Percentiles rank a stretch among this genome's conserved stretches.
phyloP scores from a whole-genome alignment of 2,329 filamentous ascomycete species.

The Westerdykella aurantiaca region DNA sequence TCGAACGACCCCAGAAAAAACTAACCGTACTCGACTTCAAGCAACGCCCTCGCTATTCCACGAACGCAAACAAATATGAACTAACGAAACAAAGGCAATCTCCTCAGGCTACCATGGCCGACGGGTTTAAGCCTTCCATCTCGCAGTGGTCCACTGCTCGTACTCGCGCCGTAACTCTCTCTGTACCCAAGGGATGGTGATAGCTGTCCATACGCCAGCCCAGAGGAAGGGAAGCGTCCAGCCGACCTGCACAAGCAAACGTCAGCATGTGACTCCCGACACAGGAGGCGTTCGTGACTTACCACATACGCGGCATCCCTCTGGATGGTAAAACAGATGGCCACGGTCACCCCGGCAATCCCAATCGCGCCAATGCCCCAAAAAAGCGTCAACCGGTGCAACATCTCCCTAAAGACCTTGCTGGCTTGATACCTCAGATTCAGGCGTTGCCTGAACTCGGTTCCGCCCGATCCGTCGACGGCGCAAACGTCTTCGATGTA shows the following conservation, averaged over 20 bases:
- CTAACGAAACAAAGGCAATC: no score
- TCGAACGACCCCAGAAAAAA: no score
- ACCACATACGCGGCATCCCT: conserved; percentile 46
- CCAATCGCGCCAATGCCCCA: conserved; percentile 46
- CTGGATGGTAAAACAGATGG: conserved; percentile 44
- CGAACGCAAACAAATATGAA: no score
- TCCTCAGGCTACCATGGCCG: neutral
- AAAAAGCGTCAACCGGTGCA: conserved; percentile 48
- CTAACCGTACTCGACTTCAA: no score
- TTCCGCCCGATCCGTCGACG: conserved; percentile 50
- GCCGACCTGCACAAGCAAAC: conserved; percentile 33
- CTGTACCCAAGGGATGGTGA: conserved; percentile 45
- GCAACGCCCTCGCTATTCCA: no score
- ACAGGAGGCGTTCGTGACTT: conserved; percentile 12
- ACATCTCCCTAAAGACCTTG: conserved; percentile 50
- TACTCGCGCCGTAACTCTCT: conserved; percentile 32
- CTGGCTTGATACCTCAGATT: conserved; percentile 50
- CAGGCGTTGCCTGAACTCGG: conserved; percentile 47
- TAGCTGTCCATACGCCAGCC: conserved; percentile 43
- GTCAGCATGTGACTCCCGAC: neutral
- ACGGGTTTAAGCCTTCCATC: conserved; percentile 31
- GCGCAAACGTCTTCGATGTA: conserved; percentile 52
- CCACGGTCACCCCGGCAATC: conserved; percentile 39
- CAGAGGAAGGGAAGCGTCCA: conserved; percentile 48
- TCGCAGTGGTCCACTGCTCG: conserved; percentile 31